These are phyloP conservation scores for Pouteria glomerata DNA, from an alignment of 148 eudicot genomes.

Conservation along the genomic window DNA sequence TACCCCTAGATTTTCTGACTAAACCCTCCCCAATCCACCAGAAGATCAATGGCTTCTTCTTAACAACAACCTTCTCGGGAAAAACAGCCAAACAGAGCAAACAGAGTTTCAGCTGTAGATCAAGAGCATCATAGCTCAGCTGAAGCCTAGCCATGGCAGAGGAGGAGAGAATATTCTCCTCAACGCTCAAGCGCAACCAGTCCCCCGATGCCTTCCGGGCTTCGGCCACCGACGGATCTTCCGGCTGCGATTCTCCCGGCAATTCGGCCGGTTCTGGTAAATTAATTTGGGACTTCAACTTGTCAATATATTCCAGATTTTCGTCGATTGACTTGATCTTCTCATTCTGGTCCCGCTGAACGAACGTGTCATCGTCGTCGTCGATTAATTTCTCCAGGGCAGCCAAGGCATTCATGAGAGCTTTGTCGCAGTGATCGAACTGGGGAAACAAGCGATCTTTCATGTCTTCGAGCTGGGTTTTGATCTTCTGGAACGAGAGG, in stretches of 20 bases:
- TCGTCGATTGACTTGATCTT: background rate
- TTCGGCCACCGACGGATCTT: background rate
- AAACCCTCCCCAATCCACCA: slow-evolving; percentile 7
- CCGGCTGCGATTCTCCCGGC: background rate
- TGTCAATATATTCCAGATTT: background rate
- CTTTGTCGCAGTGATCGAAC: background rate
- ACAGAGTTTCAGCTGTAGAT: background rate
- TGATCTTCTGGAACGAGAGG: background rate
- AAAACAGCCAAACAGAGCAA: slow-evolving; percentile 7
- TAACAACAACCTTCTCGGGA: background rate
- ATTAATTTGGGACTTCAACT: background rate
- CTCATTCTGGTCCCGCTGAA: background rate
- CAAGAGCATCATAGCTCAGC: slow-evolving; percentile 1
- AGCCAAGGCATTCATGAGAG: background rate
- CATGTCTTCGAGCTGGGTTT: background rate
- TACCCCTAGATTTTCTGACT: background rate
- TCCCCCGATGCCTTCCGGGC: background rate
- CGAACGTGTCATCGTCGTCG: background rate
- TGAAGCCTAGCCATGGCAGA: slow-evolving; percentile 1
- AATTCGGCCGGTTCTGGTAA: background rate
- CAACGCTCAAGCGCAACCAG: background rate
- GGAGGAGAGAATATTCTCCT: background rate
- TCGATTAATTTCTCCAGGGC: background rate
- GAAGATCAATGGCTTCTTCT: background rate
- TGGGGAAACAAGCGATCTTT: background rate